Percentiles rank a stretch among this genome's conserved stretches.
Conservation (phyloP, 2,329 filamentous ascomycete species). For the Seiridium unicorne region DNA sequence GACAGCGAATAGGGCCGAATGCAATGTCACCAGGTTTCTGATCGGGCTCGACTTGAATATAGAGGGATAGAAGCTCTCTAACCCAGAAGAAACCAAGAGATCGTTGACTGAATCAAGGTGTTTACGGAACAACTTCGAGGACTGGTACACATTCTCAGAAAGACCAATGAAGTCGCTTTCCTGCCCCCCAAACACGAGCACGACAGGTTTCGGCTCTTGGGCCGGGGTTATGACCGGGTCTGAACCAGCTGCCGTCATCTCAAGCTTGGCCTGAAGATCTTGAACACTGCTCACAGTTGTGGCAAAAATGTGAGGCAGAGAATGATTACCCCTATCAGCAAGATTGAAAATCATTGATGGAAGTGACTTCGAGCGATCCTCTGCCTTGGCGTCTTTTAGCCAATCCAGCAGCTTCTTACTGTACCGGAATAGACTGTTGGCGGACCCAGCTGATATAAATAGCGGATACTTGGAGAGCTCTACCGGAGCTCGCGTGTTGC, state of each 20-base stretch:
- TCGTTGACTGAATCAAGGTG: constrained; percentile 1
- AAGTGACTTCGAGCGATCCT: too few species aligned
- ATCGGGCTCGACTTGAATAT: constrained; percentile 25
- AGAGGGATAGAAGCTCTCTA: constrained; percentile 19
- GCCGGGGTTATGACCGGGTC: neutral
- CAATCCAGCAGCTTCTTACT: too few species aligned
- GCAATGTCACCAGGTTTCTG: constrained; percentile 26
- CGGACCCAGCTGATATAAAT: neutral
- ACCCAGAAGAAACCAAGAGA: neutral
- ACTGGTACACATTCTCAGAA: neutral
- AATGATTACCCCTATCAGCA: too few species aligned
- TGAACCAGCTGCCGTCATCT: neutral
- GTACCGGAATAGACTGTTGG: neutral
- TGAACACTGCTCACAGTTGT: too few species aligned
- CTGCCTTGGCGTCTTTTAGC: too few species aligned
- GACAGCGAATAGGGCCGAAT: constrained; percentile 35
- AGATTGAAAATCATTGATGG: too few species aligned
- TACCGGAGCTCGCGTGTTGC: neutral
- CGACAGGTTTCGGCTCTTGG: neutral
- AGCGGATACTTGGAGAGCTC: neutral
- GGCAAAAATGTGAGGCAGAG: too few species aligned
- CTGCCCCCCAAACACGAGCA: neutral
- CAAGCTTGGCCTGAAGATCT: too few species aligned
- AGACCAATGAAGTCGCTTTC: neutral
- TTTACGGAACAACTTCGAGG: neutral